Evolutionary conservation across 495 filamentous ascomycete species (phyloP), one percentile per base, ranked within the genome.

Genomic region (Podospora tetraspora): DNA sequence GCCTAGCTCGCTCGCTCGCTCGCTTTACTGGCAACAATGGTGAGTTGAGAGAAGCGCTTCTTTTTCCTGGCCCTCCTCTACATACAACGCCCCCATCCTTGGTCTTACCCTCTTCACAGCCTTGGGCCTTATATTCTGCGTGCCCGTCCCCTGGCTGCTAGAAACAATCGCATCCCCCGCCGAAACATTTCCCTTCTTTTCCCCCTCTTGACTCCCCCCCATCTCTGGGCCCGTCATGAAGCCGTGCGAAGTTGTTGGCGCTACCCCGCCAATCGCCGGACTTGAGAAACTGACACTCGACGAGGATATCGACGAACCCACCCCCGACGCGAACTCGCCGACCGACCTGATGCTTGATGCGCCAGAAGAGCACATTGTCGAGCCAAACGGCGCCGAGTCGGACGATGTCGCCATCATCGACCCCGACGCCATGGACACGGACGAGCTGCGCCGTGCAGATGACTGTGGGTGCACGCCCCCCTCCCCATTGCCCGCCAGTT

Each of bases 391-490:
- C 58, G 86, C 88, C 80, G 95, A 96, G 77, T 89, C 91, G 76
- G 89, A 92, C 66, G 89, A 94, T 77, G 89, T 94, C 72, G 89
- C 91, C 68, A 91, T 92, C 78, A 96, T 97, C 79, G 89, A 87
- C 71, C 89, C 91, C 63, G 90, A 90, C 61, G 25, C 12, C 43
- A 74, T 73, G 75, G 80, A 82, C 32, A 78, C 75, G 32, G 75
- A 78, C 70, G 77, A 57, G 12, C 64, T 71, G n/a, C 43, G 43
- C 12, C 72, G 73, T 62, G 92, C 92, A 62, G 87, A 87, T 80
- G 91, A 96, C 79, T 88, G 90, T 92, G 84, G 72, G 87, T 82
- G 64, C 75, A 67, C 73, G 27, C 24, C 63, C 34, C 29, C 52
- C 24, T n/a, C 64, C 43, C 30, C 24, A 62, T 27, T 29, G 52